phyloP scores from a whole-genome alignment of 2,329 filamentous ascomycete genomes.

The Penicillium sp. region DNA sequence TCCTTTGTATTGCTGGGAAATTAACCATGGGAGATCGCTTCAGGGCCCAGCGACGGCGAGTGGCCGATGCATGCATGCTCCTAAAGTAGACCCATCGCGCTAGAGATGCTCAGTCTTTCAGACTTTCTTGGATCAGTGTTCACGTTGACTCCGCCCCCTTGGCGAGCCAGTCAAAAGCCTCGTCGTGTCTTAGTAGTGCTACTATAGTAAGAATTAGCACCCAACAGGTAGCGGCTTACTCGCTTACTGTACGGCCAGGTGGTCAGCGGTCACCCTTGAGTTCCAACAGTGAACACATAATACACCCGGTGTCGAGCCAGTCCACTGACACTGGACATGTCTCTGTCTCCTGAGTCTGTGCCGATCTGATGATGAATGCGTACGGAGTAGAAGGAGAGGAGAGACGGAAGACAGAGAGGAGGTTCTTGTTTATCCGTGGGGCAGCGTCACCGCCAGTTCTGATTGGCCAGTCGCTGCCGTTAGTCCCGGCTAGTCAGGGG shows the following conservation, averaged over 20 bases:
- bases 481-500: conserved; percentile 10
- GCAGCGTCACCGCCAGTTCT: not conserved
- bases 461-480: not conserved
- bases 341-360: no score
- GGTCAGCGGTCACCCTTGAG: no score
- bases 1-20: conserved; percentile 40
- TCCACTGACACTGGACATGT: no score
- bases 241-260: no score
- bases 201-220: no score
- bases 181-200: no score
- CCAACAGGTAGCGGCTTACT: no score
- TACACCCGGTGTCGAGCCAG: no score
- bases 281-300: no score
- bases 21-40: conserved; percentile 18
- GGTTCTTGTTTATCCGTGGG: not conserved
- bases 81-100: not conserved
- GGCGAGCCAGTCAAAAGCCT: no score
- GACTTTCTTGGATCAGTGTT: not conserved
- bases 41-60: not conserved
- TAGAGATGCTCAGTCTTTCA: not conserved
- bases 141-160: not conserved
- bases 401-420: not conserved
- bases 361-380: no score
- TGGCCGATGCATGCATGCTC: not conserved
- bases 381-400: no score